Evolutionary conservation across 768 basidiomycete genomes (phyloP), one percentile per base, ranked within the genome.

Genomic region (Cystoderma amianthinum): DNA sequence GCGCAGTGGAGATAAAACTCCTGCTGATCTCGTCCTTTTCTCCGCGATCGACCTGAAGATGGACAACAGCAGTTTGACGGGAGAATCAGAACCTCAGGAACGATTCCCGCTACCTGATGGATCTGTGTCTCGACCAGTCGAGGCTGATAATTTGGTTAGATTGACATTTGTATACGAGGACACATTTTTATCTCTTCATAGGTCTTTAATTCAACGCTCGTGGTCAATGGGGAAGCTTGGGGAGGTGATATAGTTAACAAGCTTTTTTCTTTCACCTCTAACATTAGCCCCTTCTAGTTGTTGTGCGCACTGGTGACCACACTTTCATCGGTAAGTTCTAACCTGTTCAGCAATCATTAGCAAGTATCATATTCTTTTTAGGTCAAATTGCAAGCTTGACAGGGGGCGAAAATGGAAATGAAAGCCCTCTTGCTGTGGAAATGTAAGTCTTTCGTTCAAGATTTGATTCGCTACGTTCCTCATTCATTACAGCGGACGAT

Each of bases 181-280:
- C 25, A 12, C 35, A 5, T 40, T 7, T 18, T 19, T 36, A 39
- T 23, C n/a, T 41, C 37, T 19, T 20, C 22, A 2, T 34, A 82
- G 80, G 69, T 74, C n/a, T 84, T 82, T 60, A 82, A 82, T 49
- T 82, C 80, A 3, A 82, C 81, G 3, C 62, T 82, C 9, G 60
- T 82, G 9, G 76, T 84, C 44, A 82, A 81, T 49, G 81, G 82
- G n/a, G 80, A 84, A 65, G 82, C 62, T 44, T 82, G 77, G 73
- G 80, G 80, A 43, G 55, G 80, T 80, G 51, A 53, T 75, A n/a
- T n/a, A n/a, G n/a, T n/a, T n/a, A n/a, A n/a, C n/a, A n/a, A n/a
- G n/a, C n/a, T n/a, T n/a, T n/a, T n/a, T n/a, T n/a, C n/a, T n/a
- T n/a, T n/a, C n/a, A n/a, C n/a, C n/a, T n/a, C n/a, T n/a, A n/a